Evolutionary conservation across 2,329 filamentous ascomycete species (phyloP), one percentile per base, ranked within the genome.

Genomic region (Microcyclospora pomicola): DNA sequence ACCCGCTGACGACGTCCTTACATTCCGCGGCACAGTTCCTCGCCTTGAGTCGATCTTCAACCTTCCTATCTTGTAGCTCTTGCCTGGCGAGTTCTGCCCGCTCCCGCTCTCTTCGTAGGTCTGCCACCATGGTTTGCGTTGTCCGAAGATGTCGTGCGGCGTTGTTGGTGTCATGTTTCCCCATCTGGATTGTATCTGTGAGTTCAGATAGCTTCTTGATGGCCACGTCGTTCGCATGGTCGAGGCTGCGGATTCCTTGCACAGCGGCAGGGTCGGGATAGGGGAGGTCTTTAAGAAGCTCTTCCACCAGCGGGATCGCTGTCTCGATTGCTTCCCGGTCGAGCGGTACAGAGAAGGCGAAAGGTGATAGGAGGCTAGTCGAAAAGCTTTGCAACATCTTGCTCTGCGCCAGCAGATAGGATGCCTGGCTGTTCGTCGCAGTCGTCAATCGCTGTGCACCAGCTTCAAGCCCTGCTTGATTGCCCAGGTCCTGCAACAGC

Each of bases 171-270:
- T 83, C 82, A 60, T 96, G 88, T 10, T 85, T 78, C 27, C 82
- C 86, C 80, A 96, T 94, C 60, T 96, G 88, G 27, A 98, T 69
- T 3, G 84, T 87, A 58, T 98, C 91, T 6, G 83, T 85, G 4
- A 98, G 69, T 48, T 85, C 81, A 49, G 84, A 85, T 34, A 98
- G 72, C 6, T 84, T 83, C 51, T 84, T 74, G 7, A 88, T 69
- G 3, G 83, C 77, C 66, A 82, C 77, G 12, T 71, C 70, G 12
- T 84, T 73, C 12, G 75, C 72, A 15, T 75, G 53, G 27, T 83
- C 71, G 38, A 87, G 66, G 2, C 80, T 77, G 10, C 82, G 62
- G 11, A 88, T 62, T 11, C 73, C 69, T 44, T 82, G 73, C 43
- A 82, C 72, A 10, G 75, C 72, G 40, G 79, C 73, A 9, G 71